Base-by-base conservation (phyloP, 2,329 filamentous ascomycete genomes). In the Neonectria neomacrospora region DNA sequence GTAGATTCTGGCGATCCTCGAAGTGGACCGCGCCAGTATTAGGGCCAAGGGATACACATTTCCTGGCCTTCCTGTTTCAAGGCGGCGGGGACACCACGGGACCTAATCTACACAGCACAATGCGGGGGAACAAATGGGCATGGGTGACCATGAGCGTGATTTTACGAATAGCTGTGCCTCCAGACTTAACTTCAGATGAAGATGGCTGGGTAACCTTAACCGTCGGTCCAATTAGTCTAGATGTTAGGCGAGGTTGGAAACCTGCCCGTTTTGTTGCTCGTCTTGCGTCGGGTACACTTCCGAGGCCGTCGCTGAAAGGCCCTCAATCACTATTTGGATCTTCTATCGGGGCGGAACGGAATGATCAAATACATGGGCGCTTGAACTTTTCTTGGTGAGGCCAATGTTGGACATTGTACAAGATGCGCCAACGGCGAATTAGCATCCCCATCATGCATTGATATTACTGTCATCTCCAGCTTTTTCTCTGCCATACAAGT, bases 21-120 rank as follows among this genome's bases (percentile, higher is more conserved):
- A 28, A 37, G 37, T 54, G 48, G 37, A n/a, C n/a, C n/a, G 16
- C n/a, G 9, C n/a, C n/a, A 20, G 37, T 18, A 11, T 20, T 41
- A n/a, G n/a, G 18, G 9, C n/a, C 10, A 20, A 41, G 8, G 59
- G 59, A 57, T 57, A 57, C 59, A 53, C 42, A 62, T 62, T 62
- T 57, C 59, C 59, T 61, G 58, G 20, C 22, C 58, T 52, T 61
- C 37, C 37, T 20, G 10, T 45, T 37, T 47, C 41, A 37, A 39
- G 58, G 52, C n/a, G 10, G 16, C 28, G 30, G n/a, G 23, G 45
- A 18, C 45, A 26, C 45, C 30, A 39, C 54, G 12, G 30, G 53
- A 41, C 20, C 30, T 57, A 23, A 41, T 20, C 30, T 57, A 23
- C 16, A 28, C 22, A 50, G 30, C 47, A 39, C 41, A 34, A 42